These are phyloP conservation scores for Aphanomyces euteiches DNA, from an alignment of 352 stramenopile species.

Conservation along the genomic window DNA sequence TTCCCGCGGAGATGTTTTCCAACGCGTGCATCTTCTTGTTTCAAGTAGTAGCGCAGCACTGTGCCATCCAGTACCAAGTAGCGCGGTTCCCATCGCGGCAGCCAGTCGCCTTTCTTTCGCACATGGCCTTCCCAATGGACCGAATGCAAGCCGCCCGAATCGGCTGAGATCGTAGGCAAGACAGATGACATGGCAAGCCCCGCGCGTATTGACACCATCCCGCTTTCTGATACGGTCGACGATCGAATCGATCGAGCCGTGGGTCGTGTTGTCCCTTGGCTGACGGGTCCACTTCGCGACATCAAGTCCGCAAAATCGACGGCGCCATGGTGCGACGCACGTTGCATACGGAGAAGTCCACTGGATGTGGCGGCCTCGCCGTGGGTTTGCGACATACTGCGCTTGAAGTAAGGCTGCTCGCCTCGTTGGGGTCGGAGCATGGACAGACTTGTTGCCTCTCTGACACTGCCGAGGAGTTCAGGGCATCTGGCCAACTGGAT, in stretches of 20 bases:
- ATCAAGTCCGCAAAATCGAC: not conserved
- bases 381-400: not conserved
- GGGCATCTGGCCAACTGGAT: slow-evolving; percentile 3
- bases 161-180: no score
- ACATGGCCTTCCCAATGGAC: slow-evolving; percentile 88
- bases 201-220: no score
- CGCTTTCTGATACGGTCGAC: no score
- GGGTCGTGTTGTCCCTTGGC: not conserved
- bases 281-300: not conserved
- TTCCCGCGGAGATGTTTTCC: slow-evolving; percentile 71
- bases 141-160: slow-evolving; percentile 40
- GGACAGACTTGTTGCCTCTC: not conserved
- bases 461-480: slow-evolving; percentile 5
- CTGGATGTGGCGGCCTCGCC: not conserved
- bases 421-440: not conserved
- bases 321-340: not conserved
- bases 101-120: slow-evolving; percentile 85
- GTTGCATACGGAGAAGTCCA: not conserved
- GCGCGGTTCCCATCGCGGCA: slow-evolving; percentile 85
- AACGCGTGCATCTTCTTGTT: slow-evolving; percentile 79
- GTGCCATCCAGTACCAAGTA: slow-evolving; percentile 84
- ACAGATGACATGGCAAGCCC: no score
- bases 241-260: no score
- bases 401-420: not conserved
- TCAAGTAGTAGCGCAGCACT: slow-evolving; percentile 84